phyloP scores from a whole-genome alignment of 495 filamentous ascomycete species.

The Trichocladium antarcticum region DNA sequence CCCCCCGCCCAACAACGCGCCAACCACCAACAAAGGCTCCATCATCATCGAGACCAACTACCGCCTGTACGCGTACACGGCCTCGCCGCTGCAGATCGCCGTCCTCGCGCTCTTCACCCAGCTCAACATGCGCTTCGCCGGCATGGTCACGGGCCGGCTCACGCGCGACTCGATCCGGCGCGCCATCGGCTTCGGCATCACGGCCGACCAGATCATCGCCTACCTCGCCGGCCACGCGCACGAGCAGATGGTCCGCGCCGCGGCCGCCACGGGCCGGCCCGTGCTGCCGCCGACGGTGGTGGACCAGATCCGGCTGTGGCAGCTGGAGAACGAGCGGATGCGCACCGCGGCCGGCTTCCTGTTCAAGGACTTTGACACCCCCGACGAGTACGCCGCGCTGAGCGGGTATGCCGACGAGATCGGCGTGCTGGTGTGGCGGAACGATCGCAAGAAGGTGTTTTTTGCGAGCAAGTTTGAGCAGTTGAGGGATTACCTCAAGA shows the following conservation, averaged over 20 bases:
- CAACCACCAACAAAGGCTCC: conserved; percentile 49
- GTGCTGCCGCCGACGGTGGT: conserved; percentile 89
- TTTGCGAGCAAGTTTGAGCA: conserved; percentile 83
- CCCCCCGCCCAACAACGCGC: too few species aligned
- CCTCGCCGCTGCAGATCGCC: conserved; percentile 82
- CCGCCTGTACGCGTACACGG: conserved; percentile 91
- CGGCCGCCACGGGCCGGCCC: conserved; percentile 43
- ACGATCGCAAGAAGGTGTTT: conserved; percentile 63
- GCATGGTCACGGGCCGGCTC: conserved; percentile 80
- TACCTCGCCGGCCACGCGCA: conserved; percentile 86
- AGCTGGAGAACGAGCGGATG: conserved; percentile 91
- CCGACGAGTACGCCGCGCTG: conserved; percentile 64
- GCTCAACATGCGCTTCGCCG: conserved; percentile 77
- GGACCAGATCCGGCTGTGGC: conserved; percentile 95
- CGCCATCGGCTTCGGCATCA: conserved; percentile 85
- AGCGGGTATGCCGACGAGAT: conserved; percentile 77
- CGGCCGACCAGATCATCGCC: conserved; percentile 81
- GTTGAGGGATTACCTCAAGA: conserved; percentile 66
- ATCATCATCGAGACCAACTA: conserved; percentile 99
- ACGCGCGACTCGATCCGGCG: conserved; percentile 75
- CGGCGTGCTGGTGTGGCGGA: conserved; percentile 85
- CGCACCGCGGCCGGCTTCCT: conserved; percentile 68
- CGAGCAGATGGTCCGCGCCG: conserved; percentile 69
- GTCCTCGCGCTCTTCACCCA: conserved; percentile 83
- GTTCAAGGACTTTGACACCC: conserved; percentile 74